Base-by-base conservation (phyloP, 2,329 filamentous ascomycete species). In the Fusarium austroafricanum region DNA sequence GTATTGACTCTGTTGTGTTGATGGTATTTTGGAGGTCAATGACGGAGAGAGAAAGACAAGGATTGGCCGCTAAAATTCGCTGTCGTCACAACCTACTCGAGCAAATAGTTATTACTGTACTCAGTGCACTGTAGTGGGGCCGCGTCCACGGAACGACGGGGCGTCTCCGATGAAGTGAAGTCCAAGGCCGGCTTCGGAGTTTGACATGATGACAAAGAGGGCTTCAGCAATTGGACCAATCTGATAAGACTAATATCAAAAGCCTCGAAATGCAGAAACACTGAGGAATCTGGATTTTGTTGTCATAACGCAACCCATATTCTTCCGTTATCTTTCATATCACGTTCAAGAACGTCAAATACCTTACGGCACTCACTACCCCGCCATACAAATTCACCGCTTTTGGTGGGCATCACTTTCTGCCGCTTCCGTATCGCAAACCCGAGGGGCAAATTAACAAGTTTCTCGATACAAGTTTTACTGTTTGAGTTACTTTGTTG, bases 131-230 rank as follows among this genome's bases (percentile, higher is more conserved):
- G n/a, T 35, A 63, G 72, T 73, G 72, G 72, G 60, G 64, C 58
- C 51, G 50, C 42, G 38, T 45, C 33, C 31, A 44, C 50, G 46
- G 46, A 43, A 60, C 47, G 60, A 53, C 37, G 45, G 61, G 61
- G 35, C 44, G 40, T 38, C 50, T 62, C 60, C 51, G 61, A 46
- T 46, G 38, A 54, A 26, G n/a, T 46, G 38, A 54, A 26, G n/a
- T 55, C n/a, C 17, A 52, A 18, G 55, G 57, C 72, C 72, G 72
- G 72, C 72, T 73, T 74, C 72, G 72, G 72, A 73, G 68, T 50
- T 61, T 52, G 46, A 38, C 23, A 56, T 61, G 73, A 71, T 74
- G 69, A 73, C 71, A 72, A 73, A 74, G 69, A 56, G 53, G 39
- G 35, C 58, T 55, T 33, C 46, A 63, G 31, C 50, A 59, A 74